Base-by-base conservation (phyloP, 164 flowering plant species). In the Macadamia integrifolia region DNA sequence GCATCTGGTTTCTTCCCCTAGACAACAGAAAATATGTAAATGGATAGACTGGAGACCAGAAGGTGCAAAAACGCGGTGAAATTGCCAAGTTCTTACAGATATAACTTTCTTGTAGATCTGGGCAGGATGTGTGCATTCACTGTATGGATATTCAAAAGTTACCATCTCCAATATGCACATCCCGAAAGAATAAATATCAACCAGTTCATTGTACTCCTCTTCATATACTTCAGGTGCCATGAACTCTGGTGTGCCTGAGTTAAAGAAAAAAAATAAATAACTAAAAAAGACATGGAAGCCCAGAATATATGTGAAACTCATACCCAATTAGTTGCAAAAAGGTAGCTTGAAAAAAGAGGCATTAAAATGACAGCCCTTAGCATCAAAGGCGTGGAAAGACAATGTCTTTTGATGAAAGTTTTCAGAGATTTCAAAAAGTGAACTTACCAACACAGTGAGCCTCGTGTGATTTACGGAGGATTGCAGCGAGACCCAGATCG, bases 141-240 rank as follows among this genome's bases (percentile, higher is more conserved):
- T 92, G 68, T 94, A 92, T n/a, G 99, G 99, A 77, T 94, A 94
- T 67, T 94, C 97, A 78, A 88, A 90, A 8, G 97, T 94, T 67
- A 90, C 91, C 97, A 94, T 89, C 79, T 92, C 97, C 77, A 94
- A 84, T 35, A 94, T 75, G 79, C 99, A 94, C 97, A 92, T 94
- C 56, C 97, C 99, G 76, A 94, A 94, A 42, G 99, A 77, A 75
- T 94, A 94, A 18, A 94, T 89, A 74, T 94, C 99, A 29, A 92
- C 97, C 57, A 94, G 72, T 78, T 94, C 97, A 78, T 94, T 92
- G 72, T 94, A 94, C 71, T 92, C 97, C 81, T 94, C 99, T 72
- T 84, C 87, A 75, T 86, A 94, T 32, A 94, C 91, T 78, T 94
- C 98, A 3, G 98, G 98, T 11, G 98, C 98, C 98, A 93, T 93